These are phyloP conservation scores for Calonectria pteridis DNA, from an alignment of 2,329 filamentous ascomycete species.

Conservation along the genomic window DNA sequence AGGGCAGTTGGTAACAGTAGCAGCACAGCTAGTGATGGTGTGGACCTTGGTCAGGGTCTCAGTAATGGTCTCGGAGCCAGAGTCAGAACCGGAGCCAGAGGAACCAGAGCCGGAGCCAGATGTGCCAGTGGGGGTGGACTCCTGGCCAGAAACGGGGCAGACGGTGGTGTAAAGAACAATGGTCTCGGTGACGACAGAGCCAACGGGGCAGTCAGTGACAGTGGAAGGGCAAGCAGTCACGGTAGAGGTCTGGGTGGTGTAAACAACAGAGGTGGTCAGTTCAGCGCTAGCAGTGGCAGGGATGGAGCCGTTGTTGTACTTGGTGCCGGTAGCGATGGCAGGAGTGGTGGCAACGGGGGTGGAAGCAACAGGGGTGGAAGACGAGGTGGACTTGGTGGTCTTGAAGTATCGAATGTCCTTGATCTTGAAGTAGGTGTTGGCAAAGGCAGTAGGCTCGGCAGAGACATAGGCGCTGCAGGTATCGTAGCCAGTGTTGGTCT, in stretches of 20 bases:
- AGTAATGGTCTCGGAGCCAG: constrained; percentile 28
- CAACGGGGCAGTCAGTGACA: constrained; percentile 63
- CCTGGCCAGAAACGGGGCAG: constrained; percentile 48
- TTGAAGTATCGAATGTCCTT: constrained; percentile 52
- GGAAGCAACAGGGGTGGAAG: constrained; percentile 1
- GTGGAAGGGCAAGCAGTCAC: constrained; percentile 47
- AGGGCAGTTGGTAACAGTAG: constrained; percentile 30
- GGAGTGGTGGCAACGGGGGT: constrained; percentile 22
- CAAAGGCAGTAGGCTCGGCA: constrained; percentile 51
- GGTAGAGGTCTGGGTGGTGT: constrained; percentile 40
- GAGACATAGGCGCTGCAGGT: constrained; percentile 55
- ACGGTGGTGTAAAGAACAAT: constrained; percentile 58
- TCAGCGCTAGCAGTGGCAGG: background rate
- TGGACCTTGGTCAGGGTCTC: constrained; percentile 33
- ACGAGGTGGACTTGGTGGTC: constrained; percentile 34
- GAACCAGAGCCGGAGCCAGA: constrained; percentile 23
- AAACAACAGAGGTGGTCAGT: constrained; percentile 50
- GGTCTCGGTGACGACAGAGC: constrained; percentile 51
- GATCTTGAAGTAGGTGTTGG: constrained; percentile 61
- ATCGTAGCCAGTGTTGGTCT: constrained; percentile 23
- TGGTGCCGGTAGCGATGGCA: constrained; percentile 8
- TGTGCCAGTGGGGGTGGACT: constrained; percentile 12
- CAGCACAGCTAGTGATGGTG: constrained; percentile 34
- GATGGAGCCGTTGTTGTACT: constrained; percentile 18
- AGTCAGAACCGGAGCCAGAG: constrained; percentile 19